Base-by-base conservation (phyloP, 1,139 yeast species). In the Arxiozyma telluris region DNA sequence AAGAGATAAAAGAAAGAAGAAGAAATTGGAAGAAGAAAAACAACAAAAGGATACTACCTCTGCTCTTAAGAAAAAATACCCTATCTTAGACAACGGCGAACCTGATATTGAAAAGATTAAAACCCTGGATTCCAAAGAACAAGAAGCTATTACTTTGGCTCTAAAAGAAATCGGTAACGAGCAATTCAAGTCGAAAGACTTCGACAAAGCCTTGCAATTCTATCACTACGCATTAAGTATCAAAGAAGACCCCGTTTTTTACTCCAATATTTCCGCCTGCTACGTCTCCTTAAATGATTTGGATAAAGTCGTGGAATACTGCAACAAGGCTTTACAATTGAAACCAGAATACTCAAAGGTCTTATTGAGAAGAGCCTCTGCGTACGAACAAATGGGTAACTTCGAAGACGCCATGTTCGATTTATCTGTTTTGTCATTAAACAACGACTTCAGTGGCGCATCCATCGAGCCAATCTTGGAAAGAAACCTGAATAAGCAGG, bases 261-360 rank as follows among this genome's bases (percentile, higher is more conserved):
- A 85, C 74, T 89, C 97, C 58, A 91, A 91, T 76, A 81, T 96
- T 73, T 90, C 97, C 27, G 98, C 98, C 21, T 93, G 97, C 73
- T 88, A 87, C 72, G 87, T 90, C 54, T 88, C 95, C 21, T 76
- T 87, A 61, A 81, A 83, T 57, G 81, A 90, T 60, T 83, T 81
- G 67, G 88, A 87, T 63, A 84, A 88, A 66, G 96, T 90, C 49
- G 79, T 94, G 60, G 87, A 83, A 62, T 96, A 89, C 70, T 85
- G 96, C 56, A 82, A 96, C 38, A 81, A 78, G 59, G 98, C 98
- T 44, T 79, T 94, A 64, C 79, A 82, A 61, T 73, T 91, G 65
- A 87, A 90, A 70, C 96, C 96, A 18, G 93, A 86, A 67, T 93
- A 94, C 73, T 77, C 89, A 64, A 93, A 94, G 76, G 94, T 97